phyloP scores from a whole-genome alignment of 805 yeast species.

The Pichia membranifaciens region DNA sequence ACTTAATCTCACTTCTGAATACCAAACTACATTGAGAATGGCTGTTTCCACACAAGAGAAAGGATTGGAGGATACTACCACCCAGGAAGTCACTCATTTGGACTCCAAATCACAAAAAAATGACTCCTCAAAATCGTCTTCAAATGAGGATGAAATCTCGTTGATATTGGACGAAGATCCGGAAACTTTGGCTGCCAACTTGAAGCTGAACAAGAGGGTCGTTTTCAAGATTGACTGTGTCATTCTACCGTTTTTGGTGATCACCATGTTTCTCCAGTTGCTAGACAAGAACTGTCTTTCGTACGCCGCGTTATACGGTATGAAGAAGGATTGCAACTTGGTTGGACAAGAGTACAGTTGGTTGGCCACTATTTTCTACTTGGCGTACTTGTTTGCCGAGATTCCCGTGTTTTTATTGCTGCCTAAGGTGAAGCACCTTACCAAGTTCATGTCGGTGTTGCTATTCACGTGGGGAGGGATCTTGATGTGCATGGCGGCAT shows the following conservation, averaged over 20 bases:
- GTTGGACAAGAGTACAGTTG: constrained; percentile 43
- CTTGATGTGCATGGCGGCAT: constrained; percentile 41
- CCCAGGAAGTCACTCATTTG: no score
- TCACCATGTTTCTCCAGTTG: constrained; percentile 24
- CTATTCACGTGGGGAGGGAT: constrained; percentile 41
- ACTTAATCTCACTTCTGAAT: no score
- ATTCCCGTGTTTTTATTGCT: constrained; percentile 40
- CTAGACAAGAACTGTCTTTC: constrained; percentile 38
- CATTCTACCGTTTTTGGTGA: constrained; percentile 26
- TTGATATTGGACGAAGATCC: constrained; percentile 10
- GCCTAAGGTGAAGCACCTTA: constrained; percentile 21
- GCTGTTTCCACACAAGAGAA: no score
- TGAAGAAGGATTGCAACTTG: constrained; percentile 34
- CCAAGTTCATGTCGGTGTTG: constrained; percentile 32
- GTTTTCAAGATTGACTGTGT: constrained; percentile 21
- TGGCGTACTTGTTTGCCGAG: constrained; percentile 42
- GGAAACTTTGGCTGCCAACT: constrained; percentile 13
- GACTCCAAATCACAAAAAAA: no score
- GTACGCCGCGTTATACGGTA: constrained; percentile 41
- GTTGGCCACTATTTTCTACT: constrained; percentile 31
- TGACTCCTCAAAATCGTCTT: no score
- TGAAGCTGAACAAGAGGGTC: constrained; percentile 18
- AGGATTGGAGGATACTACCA: no score
- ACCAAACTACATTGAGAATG: no score
- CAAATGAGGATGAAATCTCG: not conserved